Evolutionary conservation across 305 asterid species (phyloP).

Genomic region (Fraxinus baroniana): DNA sequence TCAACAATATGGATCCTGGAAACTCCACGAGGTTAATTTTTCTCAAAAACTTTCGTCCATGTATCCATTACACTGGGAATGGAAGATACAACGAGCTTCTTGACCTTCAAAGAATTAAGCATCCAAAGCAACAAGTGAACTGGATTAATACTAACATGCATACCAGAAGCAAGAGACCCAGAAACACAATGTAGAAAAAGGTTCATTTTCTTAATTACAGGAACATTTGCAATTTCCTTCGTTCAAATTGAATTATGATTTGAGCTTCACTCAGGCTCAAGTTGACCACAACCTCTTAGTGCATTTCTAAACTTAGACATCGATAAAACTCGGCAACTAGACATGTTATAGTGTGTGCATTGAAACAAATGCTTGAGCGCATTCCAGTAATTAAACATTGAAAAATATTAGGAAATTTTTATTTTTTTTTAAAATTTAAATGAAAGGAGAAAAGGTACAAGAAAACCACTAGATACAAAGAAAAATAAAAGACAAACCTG

Average conservation of each 20-base stretch:
- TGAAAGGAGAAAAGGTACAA: not conserved
- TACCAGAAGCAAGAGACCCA: not conserved
- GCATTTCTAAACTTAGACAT: not conserved
- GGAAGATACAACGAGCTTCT: conserved; percentile 54
- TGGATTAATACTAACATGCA: conserved; percentile 16
- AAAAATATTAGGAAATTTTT: not conserved
- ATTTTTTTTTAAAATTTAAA: not conserved
- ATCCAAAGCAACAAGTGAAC: conserved; percentile 44
- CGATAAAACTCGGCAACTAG: not conserved
- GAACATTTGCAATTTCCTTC: not conserved
- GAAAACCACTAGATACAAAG: not conserved
- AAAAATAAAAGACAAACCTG: conserved; percentile 35
- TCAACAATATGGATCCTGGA: not conserved
- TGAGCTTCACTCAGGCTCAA: not conserved
- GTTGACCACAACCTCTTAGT: not conserved
- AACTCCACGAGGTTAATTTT: not conserved
- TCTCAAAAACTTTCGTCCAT: conserved; percentile 43
- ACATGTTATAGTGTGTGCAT: not conserved
- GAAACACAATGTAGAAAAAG: not conserved
- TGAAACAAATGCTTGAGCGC: not conserved
- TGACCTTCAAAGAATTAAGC: conserved; percentile 67
- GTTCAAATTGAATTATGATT: not conserved
- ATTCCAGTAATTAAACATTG: too few relatives aligned
- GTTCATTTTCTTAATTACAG: not conserved
- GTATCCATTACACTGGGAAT: conserved; percentile 55